Conservation (phyloP, 2,329 filamentous ascomycete genomes). For the Ceratocystis albifundus region DNA sequence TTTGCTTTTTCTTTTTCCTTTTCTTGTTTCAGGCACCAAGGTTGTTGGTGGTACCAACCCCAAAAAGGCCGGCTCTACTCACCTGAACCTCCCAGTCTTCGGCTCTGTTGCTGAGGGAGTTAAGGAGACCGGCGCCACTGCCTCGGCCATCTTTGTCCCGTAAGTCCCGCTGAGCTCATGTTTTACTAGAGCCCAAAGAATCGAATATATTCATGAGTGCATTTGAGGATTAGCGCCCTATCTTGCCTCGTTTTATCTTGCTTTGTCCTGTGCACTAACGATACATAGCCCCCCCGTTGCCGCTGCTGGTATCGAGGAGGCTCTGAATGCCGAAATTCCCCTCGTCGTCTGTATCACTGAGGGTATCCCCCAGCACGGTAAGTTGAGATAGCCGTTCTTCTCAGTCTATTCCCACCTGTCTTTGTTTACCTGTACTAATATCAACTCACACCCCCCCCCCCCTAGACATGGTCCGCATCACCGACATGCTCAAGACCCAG, state of each 20-base stretch:
- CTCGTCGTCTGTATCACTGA: slow-evolving; percentile 96
- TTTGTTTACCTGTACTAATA: too few species aligned
- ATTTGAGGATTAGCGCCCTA: neutral
- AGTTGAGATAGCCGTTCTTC: slow-evolving; percentile 27
- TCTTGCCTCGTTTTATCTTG: neutral
- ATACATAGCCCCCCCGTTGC: slow-evolving; percentile 66
- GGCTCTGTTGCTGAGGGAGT: slow-evolving; percentile 77
- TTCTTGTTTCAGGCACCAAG: slow-evolving; percentile 61
- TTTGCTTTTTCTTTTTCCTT: slow-evolving; percentile 3
- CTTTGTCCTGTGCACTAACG: neutral
- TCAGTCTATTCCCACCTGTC: too few species aligned
- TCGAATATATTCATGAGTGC: neutral
- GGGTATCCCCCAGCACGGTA: slow-evolving; percentile 94
- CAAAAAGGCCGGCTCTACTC: slow-evolving; percentile 87
- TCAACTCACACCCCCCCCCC: too few species aligned
- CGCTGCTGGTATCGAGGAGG: slow-evolving; percentile 92
- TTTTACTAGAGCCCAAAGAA: slow-evolving; percentile 9
- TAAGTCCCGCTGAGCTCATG: slow-evolving; percentile 35
- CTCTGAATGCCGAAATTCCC: slow-evolving; percentile 81
- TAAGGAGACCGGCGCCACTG: slow-evolving; percentile 79
- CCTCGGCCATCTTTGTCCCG: slow-evolving; percentile 94
- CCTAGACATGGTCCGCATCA: slow-evolving; percentile 96
- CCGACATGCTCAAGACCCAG: slow-evolving; percentile 94
- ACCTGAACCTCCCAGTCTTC: slow-evolving; percentile 89
- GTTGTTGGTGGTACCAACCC: slow-evolving; percentile 97